Conservation (phyloP, 805 yeast species). For the Allodekkera sacchari region DNA sequence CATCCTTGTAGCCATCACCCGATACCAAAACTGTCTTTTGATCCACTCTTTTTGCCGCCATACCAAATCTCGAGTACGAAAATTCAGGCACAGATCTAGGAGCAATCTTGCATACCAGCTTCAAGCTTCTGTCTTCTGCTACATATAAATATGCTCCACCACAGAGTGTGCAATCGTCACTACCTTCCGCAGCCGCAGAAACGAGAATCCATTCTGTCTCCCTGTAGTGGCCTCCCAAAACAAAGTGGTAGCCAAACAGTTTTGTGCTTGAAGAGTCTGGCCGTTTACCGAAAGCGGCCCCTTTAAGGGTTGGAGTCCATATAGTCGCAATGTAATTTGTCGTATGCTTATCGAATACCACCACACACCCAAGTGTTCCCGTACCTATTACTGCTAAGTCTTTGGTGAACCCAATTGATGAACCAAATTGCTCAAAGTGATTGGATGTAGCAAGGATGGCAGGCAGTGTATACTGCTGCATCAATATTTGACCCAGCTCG, state of each 20-base stretch:
- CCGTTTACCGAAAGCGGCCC: constrained; percentile 3
- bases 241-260: constrained; percentile 21
- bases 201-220: constrained; percentile 21
- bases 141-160: constrained; percentile 32
- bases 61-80: constrained; percentile 15
- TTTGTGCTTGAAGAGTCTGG: constrained; percentile 15
- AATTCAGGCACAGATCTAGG: constrained; percentile 5
- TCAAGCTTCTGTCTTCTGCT: constrained; percentile 1
- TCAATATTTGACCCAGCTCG: background rate
- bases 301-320: background rate
- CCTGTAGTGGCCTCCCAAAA: constrained; percentile 15
- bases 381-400: constrained; percentile 27
- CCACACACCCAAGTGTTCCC: constrained; percentile 30
- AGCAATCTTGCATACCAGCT: constrained; percentile 10
- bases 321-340: constrained; percentile 1
- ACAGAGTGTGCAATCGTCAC: constrained; percentile 23
- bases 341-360: constrained; percentile 22
- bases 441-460: constrained; percentile 4
- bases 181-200: constrained; percentile 22
- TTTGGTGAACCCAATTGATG: constrained; percentile 21
- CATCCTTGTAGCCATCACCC: constrained; percentile 24
- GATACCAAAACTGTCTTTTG: constrained; percentile 26
- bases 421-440: constrained; percentile 37
- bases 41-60: constrained; percentile 7
- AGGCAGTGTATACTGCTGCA: constrained; percentile 1